Evolutionary conservation across 805 yeast genomes (phyloP), one percentile per base, ranked within the genome.

Genomic region (Kluyveromyces aestuarii): DNA sequence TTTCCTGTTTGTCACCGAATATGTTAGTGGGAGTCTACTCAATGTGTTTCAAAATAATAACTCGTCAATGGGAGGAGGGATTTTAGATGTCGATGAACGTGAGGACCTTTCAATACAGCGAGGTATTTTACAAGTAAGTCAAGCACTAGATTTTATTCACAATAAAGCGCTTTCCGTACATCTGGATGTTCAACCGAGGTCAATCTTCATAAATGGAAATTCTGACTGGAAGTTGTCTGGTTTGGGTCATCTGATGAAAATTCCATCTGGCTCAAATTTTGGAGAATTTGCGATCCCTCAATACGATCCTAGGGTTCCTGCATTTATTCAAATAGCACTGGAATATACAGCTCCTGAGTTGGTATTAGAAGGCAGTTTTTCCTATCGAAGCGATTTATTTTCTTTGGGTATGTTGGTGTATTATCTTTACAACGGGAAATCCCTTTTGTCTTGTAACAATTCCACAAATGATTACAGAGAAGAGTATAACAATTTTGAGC

Each of bases 211-310:
- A 17, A 90, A 85, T 55, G 84, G 80, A 38, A 84, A 81, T 55
- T 90, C 95, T 5, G 98, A 93, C 67, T 93, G 99, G 98, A 93
- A 91, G 63, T 63, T 93, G 2, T 76, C 85, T 7, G 97, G 97
- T 0, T 74, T 93, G 50, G 82, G 72, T 0, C 72, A 77, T 46
- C 67, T 77, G 45, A 52, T 63, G 5, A 70, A 69, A 45, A 53
- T 77, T 69, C 59, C 76, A 69, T 63, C 77, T 71, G 59, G 86
- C 71, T 55, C 64, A 41, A 77, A 75, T 14, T 58, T 78, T 11
- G 74, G 73, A 4, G 87, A 81, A 48, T 85, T 73, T 61, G 81
- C 74, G 54, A 69, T 87, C 41, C 86, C 87, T 58, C 84, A 83
- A 44, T 75, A 78, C 52, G 89, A 88, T 55, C 82, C 89, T 6